Evolutionary conservation across 768 basidiomycete species (phyloP), one percentile per base, ranked within the genome.

Genomic region (Austroboletus festivus): DNA sequence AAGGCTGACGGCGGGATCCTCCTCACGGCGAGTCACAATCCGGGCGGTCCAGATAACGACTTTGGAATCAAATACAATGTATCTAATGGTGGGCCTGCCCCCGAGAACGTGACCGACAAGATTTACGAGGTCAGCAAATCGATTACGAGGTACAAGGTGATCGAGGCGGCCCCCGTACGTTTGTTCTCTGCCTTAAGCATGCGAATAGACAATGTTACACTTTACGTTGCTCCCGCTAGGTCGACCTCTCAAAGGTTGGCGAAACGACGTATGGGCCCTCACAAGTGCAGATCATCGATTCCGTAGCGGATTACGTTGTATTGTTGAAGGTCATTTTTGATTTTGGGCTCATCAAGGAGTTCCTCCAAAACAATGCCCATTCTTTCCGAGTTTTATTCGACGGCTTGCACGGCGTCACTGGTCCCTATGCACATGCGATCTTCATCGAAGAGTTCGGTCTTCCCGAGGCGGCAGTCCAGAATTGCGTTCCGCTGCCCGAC

Each of bases 61-160:
- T 99, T 98, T 67, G 96, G 96, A 41, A 97, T 99, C 81, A 98
- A 99, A 72, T 99, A 96, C 77, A 99, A 99, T 70, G 88, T 93
- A 41, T 85, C 86, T 33, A 99, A 99, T 59, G 96, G 96, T 52
- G 96, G 96, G 3, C 95, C 96, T 18, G 96, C 96, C 19, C 93
- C 96, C 0, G 96, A 99, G 72, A 83, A 76, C 62, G 85, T 99
- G 50, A 99, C 96, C n/a, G 78, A 99, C 73, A 86, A 84, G 72
- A 98, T 99, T 55, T 95, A 79, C 67, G 92, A 90, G 64, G 85
- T 82, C 70, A 93, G 92, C 46, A 95, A 91, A 79, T 80, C 80
- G 13, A 90, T 98, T 65, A 68, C 75, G 52, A 80, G 71, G 45
- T 99, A 98, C 81, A 93, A 90, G 72, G 68, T 86, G 60, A 77